These are phyloP conservation scores for Cunninghamia lanceolata DNA, from an alignment of 75 land plant species.

Conservation along the genomic window DNA sequence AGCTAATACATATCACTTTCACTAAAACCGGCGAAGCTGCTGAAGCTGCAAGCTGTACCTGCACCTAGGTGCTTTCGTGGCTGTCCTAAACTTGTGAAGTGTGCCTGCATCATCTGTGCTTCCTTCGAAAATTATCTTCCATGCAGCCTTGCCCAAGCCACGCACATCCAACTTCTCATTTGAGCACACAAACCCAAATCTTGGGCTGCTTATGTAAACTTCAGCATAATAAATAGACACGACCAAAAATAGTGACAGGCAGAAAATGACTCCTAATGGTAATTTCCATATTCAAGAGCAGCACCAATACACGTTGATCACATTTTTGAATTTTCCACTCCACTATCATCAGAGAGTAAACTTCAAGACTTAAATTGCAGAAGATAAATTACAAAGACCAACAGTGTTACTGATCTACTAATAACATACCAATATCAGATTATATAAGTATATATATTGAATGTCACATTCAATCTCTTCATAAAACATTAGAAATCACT, in stretches of 20 bases:
- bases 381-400: neutral
- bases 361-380: neutral
- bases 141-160: slow-evolving; percentile 4
- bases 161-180: neutral
- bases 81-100: neutral
- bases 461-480: neutral
- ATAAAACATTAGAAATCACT: neutral
- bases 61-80: neutral
- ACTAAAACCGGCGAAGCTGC: neutral
- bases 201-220: neutral
- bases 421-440: neutral
- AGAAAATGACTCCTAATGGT: neutral
- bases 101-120: neutral
- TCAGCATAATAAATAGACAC: neutral
- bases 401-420: neutral
- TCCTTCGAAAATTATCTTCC: neutral
- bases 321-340: neutral
- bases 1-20: neutral
- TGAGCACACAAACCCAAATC: neutral
- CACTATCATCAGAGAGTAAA: neutral
- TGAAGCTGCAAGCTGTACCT: neutral
- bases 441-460: neutral
- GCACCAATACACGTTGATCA: neutral
- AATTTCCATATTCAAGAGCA: neutral
- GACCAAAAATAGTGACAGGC: neutral